These are phyloP conservation scores for Biscogniauxia sp. DNA, from an alignment of 2,329 filamentous ascomycete species.

Conservation along the genomic window DNA sequence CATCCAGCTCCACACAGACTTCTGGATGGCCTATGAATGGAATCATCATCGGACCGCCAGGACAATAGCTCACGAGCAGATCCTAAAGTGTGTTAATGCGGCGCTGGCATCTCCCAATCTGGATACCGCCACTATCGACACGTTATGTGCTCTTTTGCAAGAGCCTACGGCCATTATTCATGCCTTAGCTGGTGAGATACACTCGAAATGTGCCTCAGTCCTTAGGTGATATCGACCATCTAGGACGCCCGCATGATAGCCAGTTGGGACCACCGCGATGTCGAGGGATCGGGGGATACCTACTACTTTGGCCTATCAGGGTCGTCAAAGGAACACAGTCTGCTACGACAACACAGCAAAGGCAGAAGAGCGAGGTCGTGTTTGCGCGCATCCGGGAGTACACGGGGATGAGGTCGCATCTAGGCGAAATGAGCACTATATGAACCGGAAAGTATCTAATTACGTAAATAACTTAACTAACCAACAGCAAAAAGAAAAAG, in stretches of 20 bases:
- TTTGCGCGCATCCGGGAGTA: constrained; percentile 40
- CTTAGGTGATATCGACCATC: constrained; percentile 35
- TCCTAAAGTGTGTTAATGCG: constrained; percentile 30
- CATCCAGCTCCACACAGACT: constrained; percentile 36
- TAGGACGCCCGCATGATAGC: constrained; percentile 16
- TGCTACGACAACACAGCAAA: constrained; percentile 29
- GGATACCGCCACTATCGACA: constrained; percentile 8
- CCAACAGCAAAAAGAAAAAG: too few relatives aligned
- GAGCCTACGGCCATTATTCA: constrained; percentile 27
- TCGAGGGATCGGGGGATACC: constrained; percentile 36
- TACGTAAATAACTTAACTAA: too few relatives aligned
- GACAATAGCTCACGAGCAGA: constrained; percentile 36
- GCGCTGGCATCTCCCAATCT: constrained; percentile 9
- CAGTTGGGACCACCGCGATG: constrained; percentile 23
- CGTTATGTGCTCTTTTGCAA: constrained; percentile 11
- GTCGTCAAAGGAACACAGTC: constrained; percentile 29
- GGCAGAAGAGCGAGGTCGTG: constrained; percentile 22
- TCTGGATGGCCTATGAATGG: constrained; percentile 43
- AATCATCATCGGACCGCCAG: constrained; percentile 39
- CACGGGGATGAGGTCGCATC: constrained; percentile 36
- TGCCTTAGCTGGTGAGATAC: constrained; percentile 31
- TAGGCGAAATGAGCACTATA: constrained; percentile 29
- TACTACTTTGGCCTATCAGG: constrained; percentile 39
- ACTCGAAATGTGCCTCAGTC: constrained; percentile 39
- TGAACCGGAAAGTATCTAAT: constrained; percentile 2